A percentile compares a stretch with the other conserved stretches of the same genome.
Evolutionary conservation across 306 rosid genomes (phyloP).

Genomic region (Fragaria iinumae): DNA sequence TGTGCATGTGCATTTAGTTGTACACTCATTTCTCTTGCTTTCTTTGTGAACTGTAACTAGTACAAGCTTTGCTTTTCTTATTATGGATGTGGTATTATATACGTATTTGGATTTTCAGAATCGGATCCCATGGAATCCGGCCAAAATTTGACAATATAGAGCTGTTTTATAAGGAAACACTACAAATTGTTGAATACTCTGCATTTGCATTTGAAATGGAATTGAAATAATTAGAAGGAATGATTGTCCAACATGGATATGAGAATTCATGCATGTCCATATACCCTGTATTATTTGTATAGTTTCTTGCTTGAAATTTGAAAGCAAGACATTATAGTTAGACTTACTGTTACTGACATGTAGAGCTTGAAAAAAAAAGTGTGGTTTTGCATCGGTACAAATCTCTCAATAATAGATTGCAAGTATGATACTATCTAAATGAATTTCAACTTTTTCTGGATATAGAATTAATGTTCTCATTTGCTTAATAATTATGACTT

Average conservation of each 20-base stretch:
- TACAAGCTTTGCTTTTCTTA: neutral
- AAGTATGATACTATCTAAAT: too few relatives aligned
- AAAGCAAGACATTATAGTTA: neutral
- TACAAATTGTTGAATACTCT: neutral
- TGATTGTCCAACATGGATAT: neutral
- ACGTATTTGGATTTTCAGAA: neutral
- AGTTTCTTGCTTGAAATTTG: neutral
- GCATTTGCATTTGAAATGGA: neutral
- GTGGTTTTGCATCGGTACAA: neutral
- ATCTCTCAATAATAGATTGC: neutral
- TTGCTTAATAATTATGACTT: neutral
- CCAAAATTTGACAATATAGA: neutral
- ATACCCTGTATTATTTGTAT: neutral
- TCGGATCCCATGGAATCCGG: neutral
- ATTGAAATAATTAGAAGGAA: neutral
- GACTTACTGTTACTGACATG: neutral
- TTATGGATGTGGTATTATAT: neutral
- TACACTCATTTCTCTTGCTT: neutral
- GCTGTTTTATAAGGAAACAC: neutral
- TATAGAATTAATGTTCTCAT: too few relatives aligned
- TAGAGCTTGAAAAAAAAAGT: neutral
- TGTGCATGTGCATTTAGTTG: neutral
- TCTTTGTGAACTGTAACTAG: conserved; percentile 17
- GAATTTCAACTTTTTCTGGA: too few relatives aligned
- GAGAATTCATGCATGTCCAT: neutral